Conservation (phyloP, 164 flowering plant species). For the Aristolochia contorta region DNA sequence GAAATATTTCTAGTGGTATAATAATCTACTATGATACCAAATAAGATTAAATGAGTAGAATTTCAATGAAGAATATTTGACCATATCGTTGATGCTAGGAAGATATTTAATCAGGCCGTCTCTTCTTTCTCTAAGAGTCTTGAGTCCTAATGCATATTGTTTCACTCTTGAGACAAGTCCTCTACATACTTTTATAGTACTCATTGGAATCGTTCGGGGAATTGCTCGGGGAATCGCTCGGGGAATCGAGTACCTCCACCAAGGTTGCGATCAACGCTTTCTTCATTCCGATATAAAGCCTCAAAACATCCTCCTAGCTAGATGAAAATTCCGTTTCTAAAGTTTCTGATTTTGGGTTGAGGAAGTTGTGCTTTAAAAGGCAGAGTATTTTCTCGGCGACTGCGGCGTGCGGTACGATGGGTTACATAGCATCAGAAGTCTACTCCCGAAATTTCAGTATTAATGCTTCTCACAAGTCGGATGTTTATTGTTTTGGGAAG, state of each 20-base stretch:
- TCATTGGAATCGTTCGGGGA: too few relatives aligned
- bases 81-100: too few relatives aligned
- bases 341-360: conserved; percentile 21
- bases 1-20: too few relatives aligned
- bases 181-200: too few relatives aligned
- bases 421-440: conserved; percentile 10
- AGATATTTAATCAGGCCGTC: too few relatives aligned
- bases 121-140: too few relatives aligned
- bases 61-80: too few relatives aligned
- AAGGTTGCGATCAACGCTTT: conserved; percentile 19
- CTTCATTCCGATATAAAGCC: conserved; percentile 26
- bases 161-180: too few relatives aligned
- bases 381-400: conserved; percentile 2
- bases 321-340: background rate
- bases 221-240: conserved; percentile 23
- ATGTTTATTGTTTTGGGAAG: conserved; percentile 23
- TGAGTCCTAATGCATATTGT: too few relatives aligned
- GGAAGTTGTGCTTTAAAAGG: conserved; percentile 14
- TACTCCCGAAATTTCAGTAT: background rate
- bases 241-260: conserved; percentile 24
- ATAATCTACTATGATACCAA: too few relatives aligned
- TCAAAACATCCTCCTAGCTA: conserved; percentile 12
- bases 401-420: conserved; percentile 13
- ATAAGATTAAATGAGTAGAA: too few relatives aligned
- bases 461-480: conserved; percentile 12